phyloP scores from a whole-genome alignment of 73 alveolate genomes.

The Paramecium pentaurelia region DNA sequence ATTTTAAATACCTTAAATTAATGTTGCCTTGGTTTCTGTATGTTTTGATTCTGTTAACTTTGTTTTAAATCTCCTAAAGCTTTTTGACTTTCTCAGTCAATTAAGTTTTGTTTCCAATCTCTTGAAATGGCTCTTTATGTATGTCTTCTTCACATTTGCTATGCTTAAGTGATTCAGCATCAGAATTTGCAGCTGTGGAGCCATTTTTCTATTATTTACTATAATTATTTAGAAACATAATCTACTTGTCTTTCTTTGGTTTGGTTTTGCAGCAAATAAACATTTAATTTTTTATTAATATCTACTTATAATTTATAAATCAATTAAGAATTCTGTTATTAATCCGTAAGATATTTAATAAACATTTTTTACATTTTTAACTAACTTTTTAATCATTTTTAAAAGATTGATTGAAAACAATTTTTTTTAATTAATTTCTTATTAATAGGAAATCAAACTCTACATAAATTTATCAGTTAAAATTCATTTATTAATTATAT shows the following conservation, averaged over 20 bases:
- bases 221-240: background rate
- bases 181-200: background rate
- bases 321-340: background rate
- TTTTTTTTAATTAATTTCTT: background rate
- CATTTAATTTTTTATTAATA: background rate
- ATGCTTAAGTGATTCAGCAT: background rate
- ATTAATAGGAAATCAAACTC: background rate
- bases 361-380: background rate
- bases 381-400: background rate
- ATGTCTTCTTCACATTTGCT: background rate
- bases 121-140: background rate
- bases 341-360: background rate
- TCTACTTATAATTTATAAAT: background rate
- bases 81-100: background rate
- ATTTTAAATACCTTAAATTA: background rate
- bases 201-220: background rate
- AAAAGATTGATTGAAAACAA: background rate
- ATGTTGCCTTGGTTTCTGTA: background rate
- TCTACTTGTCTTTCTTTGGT: background rate
- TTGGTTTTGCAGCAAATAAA: background rate
- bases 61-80: background rate
- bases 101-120: background rate
- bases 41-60: background rate
- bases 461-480: background rate
- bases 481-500: no score